phyloP scores from a whole-genome alignment of 2,329 filamentous ascomycete species.

The Penicillium sp. region DNA sequence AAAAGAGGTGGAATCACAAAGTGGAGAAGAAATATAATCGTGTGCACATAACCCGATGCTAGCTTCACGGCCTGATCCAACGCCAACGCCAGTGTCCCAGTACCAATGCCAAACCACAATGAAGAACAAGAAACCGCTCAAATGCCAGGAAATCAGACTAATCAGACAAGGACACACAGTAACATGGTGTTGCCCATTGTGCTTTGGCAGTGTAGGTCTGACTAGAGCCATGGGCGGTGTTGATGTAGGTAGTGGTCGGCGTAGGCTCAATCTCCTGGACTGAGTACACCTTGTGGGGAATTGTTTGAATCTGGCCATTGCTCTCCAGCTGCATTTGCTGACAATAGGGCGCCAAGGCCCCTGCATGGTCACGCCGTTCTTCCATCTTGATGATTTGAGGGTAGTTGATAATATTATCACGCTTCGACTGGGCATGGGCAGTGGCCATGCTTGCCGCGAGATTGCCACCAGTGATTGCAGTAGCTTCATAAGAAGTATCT shows the following conservation, averaged over 20 bases:
- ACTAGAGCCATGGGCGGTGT: conserved; percentile 22
- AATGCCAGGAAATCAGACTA: conserved; percentile 21
- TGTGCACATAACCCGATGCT: conserved; percentile 26
- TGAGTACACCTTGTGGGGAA: conserved; percentile 29
- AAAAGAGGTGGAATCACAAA: conserved; percentile 22
- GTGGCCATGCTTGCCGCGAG: conserved; percentile 23
- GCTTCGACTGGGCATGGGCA: conserved; percentile 13
- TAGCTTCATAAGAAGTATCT: conserved; percentile 21
- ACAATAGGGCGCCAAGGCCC: conserved; percentile 56
- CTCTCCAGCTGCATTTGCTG: conserved; percentile 62
- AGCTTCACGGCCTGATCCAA: conserved; percentile 18
- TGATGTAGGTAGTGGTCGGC: conserved; percentile 34
- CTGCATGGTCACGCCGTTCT: conserved; percentile 56
- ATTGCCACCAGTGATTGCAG: conserved; percentile 15
- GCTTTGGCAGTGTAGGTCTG: conserved; percentile 39
- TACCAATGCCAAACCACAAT: conserved; percentile 16
- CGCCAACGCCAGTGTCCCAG: conserved; percentile 25
- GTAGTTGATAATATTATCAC: conserved; percentile 31
- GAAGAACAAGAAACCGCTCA: conserved; percentile 19
- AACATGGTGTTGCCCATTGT: conserved; percentile 36
- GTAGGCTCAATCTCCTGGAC: conserved; percentile 39
- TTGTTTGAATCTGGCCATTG: conserved; percentile 44
- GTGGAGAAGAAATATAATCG: conserved; percentile 21
- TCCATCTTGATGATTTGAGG: conserved; percentile 65
- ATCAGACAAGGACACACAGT: conserved; percentile 37